A percentile compares a stretch with the other conserved stretches of the same genome.
phyloP scores from a whole-genome alignment of 2,329 filamentous ascomycete species.

The Aureobasidium sp. region DNA sequence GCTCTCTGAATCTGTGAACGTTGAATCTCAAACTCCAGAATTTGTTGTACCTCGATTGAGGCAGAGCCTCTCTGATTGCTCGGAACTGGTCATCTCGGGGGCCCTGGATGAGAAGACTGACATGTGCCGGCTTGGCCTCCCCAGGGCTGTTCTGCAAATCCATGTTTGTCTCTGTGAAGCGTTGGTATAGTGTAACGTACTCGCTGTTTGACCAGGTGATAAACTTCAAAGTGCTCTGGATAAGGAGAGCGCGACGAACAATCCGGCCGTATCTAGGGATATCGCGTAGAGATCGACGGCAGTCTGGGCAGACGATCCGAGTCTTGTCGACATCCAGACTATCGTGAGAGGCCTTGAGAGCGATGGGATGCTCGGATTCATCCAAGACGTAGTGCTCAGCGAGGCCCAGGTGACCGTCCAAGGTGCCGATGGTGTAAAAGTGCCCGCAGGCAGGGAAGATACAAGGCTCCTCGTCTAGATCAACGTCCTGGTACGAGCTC shows the following conservation, averaged over 20 bases:
- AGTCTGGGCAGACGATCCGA: slow-evolving; percentile 52
- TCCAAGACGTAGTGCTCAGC: slow-evolving; percentile 42
- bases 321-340: slow-evolving; percentile 45
- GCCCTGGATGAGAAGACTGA: neutral
- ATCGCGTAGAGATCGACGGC: slow-evolving; percentile 52
- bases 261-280: slow-evolving; percentile 57
- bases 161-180: neutral
- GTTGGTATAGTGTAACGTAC: slow-evolving; percentile 16
- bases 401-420: slow-evolving; percentile 58
- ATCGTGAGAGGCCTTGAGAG: slow-evolving; percentile 32
- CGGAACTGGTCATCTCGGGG: neutral
- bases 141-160: neutral
- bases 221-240: slow-evolving; percentile 59
- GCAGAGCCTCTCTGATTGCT: neutral
- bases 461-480: slow-evolving; percentile 54
- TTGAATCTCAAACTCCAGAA: neutral
- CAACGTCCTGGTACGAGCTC: slow-evolving; percentile 48
- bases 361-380: slow-evolving; percentile 21
- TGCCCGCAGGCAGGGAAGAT: slow-evolving; percentile 60
- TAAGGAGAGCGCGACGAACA: slow-evolving; percentile 52
- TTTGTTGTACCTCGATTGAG: neutral
- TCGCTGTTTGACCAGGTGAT: slow-evolving; percentile 45
- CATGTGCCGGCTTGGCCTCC: neutral
- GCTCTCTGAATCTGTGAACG: slow-evolving; percentile 23
- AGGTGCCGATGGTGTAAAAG: slow-evolving; percentile 51